Evolutionary conservation across 108 stramenopile species (phyloP).

Genomic region (Asterionellopsis glacialis): DNA sequence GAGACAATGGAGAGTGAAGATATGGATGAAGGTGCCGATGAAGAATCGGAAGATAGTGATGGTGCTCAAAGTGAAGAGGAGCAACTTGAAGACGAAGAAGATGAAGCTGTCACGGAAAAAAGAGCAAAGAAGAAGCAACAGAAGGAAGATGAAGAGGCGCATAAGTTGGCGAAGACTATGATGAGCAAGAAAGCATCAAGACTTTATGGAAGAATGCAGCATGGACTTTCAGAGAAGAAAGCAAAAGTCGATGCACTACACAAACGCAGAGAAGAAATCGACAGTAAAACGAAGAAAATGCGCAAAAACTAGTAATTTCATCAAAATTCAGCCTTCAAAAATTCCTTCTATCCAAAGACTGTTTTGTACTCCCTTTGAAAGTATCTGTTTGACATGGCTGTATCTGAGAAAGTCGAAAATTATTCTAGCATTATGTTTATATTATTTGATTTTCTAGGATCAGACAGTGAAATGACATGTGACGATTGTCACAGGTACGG

Average conservation of each 20-base stretch:
- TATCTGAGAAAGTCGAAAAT: too few relatives aligned
- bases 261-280: constrained; percentile 67
- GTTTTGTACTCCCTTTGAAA: too few relatives aligned
- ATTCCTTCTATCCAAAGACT: too few relatives aligned
- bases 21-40: constrained; percentile 20
- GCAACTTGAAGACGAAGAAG: constrained; percentile 31
- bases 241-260: constrained; percentile 77
- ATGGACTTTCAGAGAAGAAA: constrained; percentile 81
- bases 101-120: constrained; percentile 27
- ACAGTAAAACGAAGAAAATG: constrained; percentile 28
- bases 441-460: too few relatives aligned
- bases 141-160: constrained; percentile 76
- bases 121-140: constrained; percentile 12
- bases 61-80: constrained; percentile 19
- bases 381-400: too few relatives aligned
- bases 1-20: constrained; percentile 34
- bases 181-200: constrained; percentile 92
- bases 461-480: too few relatives aligned
- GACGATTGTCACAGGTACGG: too few relatives aligned
- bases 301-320: too few relatives aligned
- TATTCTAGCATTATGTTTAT: too few relatives aligned
- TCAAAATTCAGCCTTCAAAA: too few relatives aligned
- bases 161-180: constrained; percentile 85
- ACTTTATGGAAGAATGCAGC: constrained; percentile 91
- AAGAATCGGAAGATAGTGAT: constrained; percentile 10